These are phyloP conservation scores for Orbilia oligospora DNA, from an alignment of 2,329 filamentous ascomycete genomes.

Conservation along the genomic window DNA sequence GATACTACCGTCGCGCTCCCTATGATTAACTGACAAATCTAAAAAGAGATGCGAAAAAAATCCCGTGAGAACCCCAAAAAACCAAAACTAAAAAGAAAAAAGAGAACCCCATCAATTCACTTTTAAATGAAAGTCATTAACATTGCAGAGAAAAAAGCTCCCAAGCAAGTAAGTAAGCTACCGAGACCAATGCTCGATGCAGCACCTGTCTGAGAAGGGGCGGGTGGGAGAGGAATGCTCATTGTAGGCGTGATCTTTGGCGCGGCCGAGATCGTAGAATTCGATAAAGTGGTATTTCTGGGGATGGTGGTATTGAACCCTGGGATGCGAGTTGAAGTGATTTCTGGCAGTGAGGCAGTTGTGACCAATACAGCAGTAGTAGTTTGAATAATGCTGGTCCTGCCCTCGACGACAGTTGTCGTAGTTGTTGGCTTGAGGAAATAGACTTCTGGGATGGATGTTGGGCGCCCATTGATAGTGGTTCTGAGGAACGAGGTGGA, in stretches of 20 bases:
- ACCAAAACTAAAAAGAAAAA: constrained; percentile 10
- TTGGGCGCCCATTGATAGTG: constrained; percentile 41
- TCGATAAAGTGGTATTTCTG: constrained; percentile 26
- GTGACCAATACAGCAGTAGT: constrained; percentile 33
- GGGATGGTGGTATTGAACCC: background rate
- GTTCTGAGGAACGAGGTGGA: constrained; percentile 45
- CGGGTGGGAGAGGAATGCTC: constrained; percentile 26
- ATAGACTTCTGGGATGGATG: constrained; percentile 41
- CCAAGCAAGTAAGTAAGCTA: constrained; percentile 35
- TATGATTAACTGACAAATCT: constrained; percentile 1
- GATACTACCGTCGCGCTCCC: constrained; percentile 8
- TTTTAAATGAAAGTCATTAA: constrained; percentile 47
- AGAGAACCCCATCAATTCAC: background rate
- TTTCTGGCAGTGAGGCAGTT: constrained; percentile 6
- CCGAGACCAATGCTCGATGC: constrained; percentile 49
- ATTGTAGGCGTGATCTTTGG: constrained; percentile 29
- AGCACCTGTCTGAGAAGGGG: constrained; percentile 25
- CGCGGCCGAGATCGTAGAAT: constrained; percentile 15
- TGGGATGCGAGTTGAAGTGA: background rate
- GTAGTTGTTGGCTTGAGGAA: constrained; percentile 50
- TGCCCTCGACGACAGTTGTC: constrained; percentile 49
- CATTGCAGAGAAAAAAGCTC: constrained; percentile 45
- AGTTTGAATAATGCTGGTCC: constrained; percentile 44
- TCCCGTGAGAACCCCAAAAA: background rate
- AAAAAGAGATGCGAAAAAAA: constrained; percentile 3